phyloP scores from a whole-genome alignment of 305 asterid genomes.

The Fraxinus greggii region DNA sequence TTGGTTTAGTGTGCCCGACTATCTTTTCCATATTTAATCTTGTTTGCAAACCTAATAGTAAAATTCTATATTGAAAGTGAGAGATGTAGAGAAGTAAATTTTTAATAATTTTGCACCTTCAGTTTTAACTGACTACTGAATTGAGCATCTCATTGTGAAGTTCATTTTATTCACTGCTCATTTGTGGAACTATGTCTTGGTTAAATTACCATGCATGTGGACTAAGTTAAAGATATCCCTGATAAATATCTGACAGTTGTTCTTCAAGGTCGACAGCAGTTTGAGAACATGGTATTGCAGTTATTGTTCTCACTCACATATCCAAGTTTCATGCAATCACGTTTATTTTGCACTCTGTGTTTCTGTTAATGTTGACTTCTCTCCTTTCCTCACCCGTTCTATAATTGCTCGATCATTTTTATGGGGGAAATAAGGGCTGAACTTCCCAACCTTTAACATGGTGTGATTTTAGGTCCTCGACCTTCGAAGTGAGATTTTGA shows the following conservation, averaged over 20 bases:
- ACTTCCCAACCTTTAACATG: neutral
- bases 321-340: neutral
- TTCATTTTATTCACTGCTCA: slow-evolving; percentile 4
- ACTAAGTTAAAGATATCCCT: neutral
- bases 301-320: neutral
- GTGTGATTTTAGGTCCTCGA: neutral
- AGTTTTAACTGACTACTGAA: neutral
- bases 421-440: neutral
- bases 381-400: neutral
- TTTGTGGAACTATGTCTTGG: neutral
- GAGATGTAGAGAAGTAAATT: neutral
- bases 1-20: slow-evolving; percentile 3
- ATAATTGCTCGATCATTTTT: neutral
- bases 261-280: slow-evolving; percentile 2
- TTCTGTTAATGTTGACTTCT: neutral
- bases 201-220: neutral
- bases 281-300: neutral
- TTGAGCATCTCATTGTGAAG: slow-evolving; percentile 11
- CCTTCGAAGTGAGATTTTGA: neutral
- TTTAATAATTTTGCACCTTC: neutral
- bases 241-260: neutral
- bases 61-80: neutral
- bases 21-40: slow-evolving; percentile 1
- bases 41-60: neutral
- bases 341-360: neutral